Base-by-base conservation (phyloP, 768 basidiomycete genomes). In the Lentinula aciculospora region DNA sequence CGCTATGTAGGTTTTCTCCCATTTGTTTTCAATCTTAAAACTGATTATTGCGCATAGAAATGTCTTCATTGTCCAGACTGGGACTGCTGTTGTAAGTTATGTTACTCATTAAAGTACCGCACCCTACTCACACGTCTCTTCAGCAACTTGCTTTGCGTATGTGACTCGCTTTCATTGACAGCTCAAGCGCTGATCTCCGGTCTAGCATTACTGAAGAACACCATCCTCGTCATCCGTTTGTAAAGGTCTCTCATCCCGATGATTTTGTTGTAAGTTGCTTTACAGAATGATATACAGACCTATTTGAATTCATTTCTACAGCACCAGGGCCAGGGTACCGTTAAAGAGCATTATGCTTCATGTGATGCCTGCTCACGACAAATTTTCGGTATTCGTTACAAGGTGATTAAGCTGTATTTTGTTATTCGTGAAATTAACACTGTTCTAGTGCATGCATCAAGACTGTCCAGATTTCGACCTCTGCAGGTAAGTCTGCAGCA, bases 11-110 rank as follows among this genome's bases (percentile, higher is more conserved):
- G 88, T 57, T n/a, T 55, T 53, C 42, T 37, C 51, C 10, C 62
- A 17, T 53, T 49, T 7, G 31, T 53, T 28, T 15, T 31, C n/a
- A 51, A n/a, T n/a, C n/a, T n/a, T n/a, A n/a, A n/a, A n/a, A n/a
- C 21, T 4, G 29, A 39, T 45, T 49, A 15, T 61, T 57, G 55
- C 53, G 9, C n/a, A 39, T 44, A 91, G 88, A 92, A 92, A 86
- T 92, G 90, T 64, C 58, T 85, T 8, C 67, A 73, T 57, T 94
- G 91, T 70, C 90, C 91, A n/a, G 90, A 94, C 65, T 94, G 84
- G 62, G 92, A 94, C 63, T 80, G 84, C 8, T 94, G 92, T 65
- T 65, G 42, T 44, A 12, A 44, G 42, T 23, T 7, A 9, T 44
- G 8, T 23, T 23, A 10, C 8, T 12, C 10, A 44, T 23, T 12